Percentiles rank a stretch among this genome's conserved stretches.
These are phyloP conservation scores for Trichocladium antarcticum DNA, from an alignment of 495 filamentous ascomycete genomes.

Conservation along the genomic window DNA sequence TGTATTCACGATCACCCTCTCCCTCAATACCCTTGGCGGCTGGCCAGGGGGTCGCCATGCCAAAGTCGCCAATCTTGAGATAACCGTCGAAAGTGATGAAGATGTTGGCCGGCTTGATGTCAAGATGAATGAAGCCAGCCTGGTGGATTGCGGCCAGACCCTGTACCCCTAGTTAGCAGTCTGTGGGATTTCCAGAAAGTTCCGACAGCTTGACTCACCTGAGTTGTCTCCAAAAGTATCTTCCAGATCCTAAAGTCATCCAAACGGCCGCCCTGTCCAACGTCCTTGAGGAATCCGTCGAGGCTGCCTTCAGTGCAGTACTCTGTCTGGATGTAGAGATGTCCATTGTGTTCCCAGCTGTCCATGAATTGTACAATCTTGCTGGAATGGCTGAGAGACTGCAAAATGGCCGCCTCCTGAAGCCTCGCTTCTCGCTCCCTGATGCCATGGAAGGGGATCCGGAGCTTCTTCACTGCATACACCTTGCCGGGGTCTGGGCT, in stretches of 20 bases:
- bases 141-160: conserved; percentile 83
- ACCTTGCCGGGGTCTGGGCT: conserved; percentile 42
- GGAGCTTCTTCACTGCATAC: conserved; percentile 89
- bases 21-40: conserved; percentile 65
- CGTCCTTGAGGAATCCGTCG: conserved; percentile 64
- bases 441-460: conserved; percentile 59
- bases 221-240: conserved; percentile 69
- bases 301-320: conserved; percentile 89
- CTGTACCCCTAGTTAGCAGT: conserved; percentile 39
- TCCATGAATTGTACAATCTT: conserved; percentile 73
- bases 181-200: background rate
- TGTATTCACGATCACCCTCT: conserved; percentile 92
- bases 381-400: conserved; percentile 57
- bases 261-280: conserved; percentile 70
- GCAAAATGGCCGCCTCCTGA: conserved; percentile 67
- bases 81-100: conserved; percentile 83
- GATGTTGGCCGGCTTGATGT: conserved; percentile 91
- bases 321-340: conserved; percentile 94
- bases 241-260: conserved; percentile 99
- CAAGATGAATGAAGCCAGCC: conserved; percentile 80
- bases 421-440: conserved; percentile 68
- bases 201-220: conserved; percentile 45
- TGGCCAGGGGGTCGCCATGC: conserved; percentile 75
- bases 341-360: conserved; percentile 68
- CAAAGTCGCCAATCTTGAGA: conserved; percentile 93